Evolutionary conservation across 2,329 filamentous ascomycete genomes (phyloP).

Genomic region (Torrubiellomyces zombiae): DNA sequence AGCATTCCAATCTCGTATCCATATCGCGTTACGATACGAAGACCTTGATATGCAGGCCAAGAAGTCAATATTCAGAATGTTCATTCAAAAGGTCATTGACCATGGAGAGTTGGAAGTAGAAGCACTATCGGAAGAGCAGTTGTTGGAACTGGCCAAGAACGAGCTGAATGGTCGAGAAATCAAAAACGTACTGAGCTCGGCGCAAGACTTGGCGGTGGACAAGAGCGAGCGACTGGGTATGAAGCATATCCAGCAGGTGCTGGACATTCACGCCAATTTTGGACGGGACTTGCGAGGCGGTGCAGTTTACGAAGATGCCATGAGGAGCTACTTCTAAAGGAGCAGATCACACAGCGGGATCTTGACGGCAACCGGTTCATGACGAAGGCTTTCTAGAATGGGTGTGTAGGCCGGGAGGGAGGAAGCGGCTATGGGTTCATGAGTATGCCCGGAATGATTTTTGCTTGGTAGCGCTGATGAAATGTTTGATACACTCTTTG

Average conservation of each 20-base stretch:
- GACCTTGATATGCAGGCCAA: slow-evolving; percentile 56
- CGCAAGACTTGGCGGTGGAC: slow-evolving; percentile 66
- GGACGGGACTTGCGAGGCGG: slow-evolving; percentile 72
- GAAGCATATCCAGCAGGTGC: slow-evolving; percentile 62
- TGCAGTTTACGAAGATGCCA: slow-evolving; percentile 63
- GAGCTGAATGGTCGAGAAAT: slow-evolving; percentile 53
- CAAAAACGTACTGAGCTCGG: slow-evolving; percentile 75
- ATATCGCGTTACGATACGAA: slow-evolving; percentile 70
- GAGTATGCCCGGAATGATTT: no score
- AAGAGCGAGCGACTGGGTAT: slow-evolving; percentile 56
- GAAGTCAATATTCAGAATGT: slow-evolving; percentile 69
- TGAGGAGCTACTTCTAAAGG: slow-evolving; percentile 58
- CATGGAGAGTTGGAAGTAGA: slow-evolving; percentile 45
- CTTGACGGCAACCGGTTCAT: no score
- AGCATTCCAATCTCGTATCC: slow-evolving; percentile 76
- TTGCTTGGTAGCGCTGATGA: no score
- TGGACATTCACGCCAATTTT: slow-evolving; percentile 74
- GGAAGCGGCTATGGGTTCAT: no score
- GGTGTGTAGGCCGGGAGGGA: no score
- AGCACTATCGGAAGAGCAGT: slow-evolving; percentile 50
- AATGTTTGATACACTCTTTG: no score
- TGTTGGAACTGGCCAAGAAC: slow-evolving; percentile 46
- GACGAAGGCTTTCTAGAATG: no score
- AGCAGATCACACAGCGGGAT: no score
- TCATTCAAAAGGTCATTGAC: slow-evolving; percentile 54